Evolutionary conservation across 805 yeast genomes (phyloP).

Genomic region (Wickerhamomyces xylosicus): DNA sequence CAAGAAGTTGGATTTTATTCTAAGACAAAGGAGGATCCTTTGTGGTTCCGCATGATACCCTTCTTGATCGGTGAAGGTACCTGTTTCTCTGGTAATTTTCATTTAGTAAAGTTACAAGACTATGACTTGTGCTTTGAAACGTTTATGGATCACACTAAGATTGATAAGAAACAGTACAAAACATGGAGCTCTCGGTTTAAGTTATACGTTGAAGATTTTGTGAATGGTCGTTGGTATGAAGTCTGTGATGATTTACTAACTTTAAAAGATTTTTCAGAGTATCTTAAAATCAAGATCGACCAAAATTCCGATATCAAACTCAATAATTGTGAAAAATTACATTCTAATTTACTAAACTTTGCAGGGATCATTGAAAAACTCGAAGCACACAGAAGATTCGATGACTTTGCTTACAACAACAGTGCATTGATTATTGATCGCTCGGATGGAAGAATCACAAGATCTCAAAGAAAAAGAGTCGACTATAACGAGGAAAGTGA

Average conservation of each 20-base stretch:
- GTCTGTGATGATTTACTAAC: slow-evolving; percentile 11
- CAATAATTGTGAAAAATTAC: slow-evolving; percentile 4
- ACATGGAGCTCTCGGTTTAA: slow-evolving; percentile 16
- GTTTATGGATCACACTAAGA: neutral
- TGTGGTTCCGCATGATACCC: slow-evolving; percentile 15
- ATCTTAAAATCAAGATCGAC: slow-evolving; percentile 3
- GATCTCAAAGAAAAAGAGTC: slow-evolving; percentile 10
- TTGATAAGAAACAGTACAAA: neutral
- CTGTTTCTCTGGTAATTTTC: neutral
- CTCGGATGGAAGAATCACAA: slow-evolving; percentile 7
- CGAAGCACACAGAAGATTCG: slow-evolving; percentile 6
- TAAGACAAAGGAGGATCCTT: slow-evolving; percentile 12
- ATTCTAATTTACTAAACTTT: slow-evolving; percentile 8
- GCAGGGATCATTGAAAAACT: slow-evolving; percentile 9
- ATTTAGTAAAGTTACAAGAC: neutral
- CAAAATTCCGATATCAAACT: neutral
- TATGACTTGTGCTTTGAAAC: neutral
- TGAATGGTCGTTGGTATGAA: slow-evolving; percentile 19
- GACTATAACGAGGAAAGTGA: neutral
- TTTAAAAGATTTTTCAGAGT: slow-evolving; percentile 8
- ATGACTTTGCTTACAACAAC: neutral
- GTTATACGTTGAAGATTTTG: slow-evolving; percentile 17
- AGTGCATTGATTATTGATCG: neutral
- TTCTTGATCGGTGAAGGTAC: slow-evolving; percentile 20
- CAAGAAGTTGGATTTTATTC: slow-evolving; percentile 3